Conservation (phyloP, 2,329 filamentous ascomycete genomes). For the Simplicillium sp. region DNA sequence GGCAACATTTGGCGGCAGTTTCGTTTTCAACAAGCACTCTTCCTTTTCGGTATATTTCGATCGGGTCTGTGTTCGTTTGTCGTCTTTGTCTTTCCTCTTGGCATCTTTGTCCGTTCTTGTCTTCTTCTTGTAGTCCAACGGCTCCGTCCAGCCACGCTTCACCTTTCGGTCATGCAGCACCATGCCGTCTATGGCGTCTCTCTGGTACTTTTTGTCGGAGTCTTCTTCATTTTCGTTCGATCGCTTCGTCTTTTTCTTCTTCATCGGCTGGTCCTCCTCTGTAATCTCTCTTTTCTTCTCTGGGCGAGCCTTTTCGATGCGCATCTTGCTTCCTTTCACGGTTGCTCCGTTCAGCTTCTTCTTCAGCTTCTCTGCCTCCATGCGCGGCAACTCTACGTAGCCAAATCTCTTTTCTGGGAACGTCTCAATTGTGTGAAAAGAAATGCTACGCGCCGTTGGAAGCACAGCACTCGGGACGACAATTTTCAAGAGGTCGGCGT, state of each 20-base stretch:
- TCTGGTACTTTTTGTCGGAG: conserved; percentile 36
- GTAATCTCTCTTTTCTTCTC: conserved; percentile 14
- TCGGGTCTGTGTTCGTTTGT: conserved; percentile 49
- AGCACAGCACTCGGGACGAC: conserved; percentile 62
- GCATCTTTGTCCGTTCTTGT: conserved; percentile 34
- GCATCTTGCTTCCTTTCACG: conserved; percentile 76
- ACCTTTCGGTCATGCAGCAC: conserved; percentile 69
- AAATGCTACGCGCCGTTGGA: conserved; percentile 64
- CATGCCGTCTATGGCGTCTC: conserved; percentile 51
- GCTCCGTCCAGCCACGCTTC: conserved; percentile 82
- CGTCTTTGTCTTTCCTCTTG: conserved; percentile 41
- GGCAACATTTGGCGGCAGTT: conserved; percentile 44
- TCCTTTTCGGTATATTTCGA: conserved; percentile 74
- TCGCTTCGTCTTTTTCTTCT: conserved; percentile 19
- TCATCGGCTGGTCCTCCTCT: conserved; percentile 18
- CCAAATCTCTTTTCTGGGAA: conserved; percentile 89
- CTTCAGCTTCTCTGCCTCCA: conserved; percentile 82
- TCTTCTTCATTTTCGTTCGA: conserved; percentile 14
- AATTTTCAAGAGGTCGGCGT: conserved; percentile 59
- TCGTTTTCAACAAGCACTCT: conserved; percentile 80
- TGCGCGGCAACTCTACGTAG: conserved; percentile 71
- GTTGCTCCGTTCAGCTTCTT: conserved; percentile 84
- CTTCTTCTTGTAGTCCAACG: conserved; percentile 38
- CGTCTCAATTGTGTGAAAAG: conserved; percentile 77
- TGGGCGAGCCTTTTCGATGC: conserved; percentile 71